Base-by-base conservation (phyloP, 139 green algal species). In the Dunaliella primolecta region DNA sequence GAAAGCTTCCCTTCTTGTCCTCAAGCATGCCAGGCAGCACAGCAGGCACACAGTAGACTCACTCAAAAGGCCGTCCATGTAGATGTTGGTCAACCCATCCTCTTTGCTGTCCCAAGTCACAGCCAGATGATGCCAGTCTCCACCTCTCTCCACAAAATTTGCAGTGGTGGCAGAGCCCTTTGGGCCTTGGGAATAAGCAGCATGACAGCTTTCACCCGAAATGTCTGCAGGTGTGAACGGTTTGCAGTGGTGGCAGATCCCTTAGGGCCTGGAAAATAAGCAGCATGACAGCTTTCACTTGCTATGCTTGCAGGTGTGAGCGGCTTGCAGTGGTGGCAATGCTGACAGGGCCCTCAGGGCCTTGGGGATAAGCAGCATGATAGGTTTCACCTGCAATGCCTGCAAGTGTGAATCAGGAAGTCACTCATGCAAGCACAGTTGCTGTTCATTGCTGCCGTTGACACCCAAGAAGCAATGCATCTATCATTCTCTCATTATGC, bases 101-200 rank as follows among this genome's bases (percentile, higher is more conserved):
- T 92, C 81, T 0, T 83, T 86, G 0, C 87, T 79, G 23, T 87
- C 92, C 95, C 95, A 98, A 2, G 93, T 96, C 30, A 97, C 93
- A 11, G 95, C 95, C 57, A 98, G 70, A 85, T 98, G 95, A 81
- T 95, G 94, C 95, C 95, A 98, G 0, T n/a, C 32, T 3, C 90
- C 93, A 38, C 94, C 86, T 1, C 91, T 88, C 81, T 93, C 87
- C 72, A 95, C 86, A 57, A 93, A 81, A 29, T 37, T 89, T 37
- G 93, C 37, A 15, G 38, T 74, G 25, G 74, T 75, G 24, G 37
- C 2, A 2, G 35, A 74, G 37, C 37, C 78, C 1, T 36, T 2
- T 1, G 46, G 24, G 1, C 82, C 81, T 23, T 86, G 84, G 24
- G 23, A 87, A 82, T 88, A 96, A 7, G 83, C 78, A 0, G 91